These are phyloP conservation scores for Trichoderma lentiforme DNA, from an alignment of 2,329 filamentous ascomycete genomes.

Conservation along the genomic window DNA sequence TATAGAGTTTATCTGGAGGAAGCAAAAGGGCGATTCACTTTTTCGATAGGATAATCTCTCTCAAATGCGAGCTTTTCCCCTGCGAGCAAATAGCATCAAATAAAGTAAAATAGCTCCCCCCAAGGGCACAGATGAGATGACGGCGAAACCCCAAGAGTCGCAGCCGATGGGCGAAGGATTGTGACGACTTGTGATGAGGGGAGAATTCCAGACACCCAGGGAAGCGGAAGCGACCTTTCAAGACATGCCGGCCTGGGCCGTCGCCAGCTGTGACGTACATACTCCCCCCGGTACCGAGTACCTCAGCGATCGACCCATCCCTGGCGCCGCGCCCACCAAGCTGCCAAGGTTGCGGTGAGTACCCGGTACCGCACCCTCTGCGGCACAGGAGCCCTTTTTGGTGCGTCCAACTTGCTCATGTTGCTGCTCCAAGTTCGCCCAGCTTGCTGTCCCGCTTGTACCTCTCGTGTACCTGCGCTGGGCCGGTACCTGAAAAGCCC, in stretches of 20 bases:
- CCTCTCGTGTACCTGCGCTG: not conserved
- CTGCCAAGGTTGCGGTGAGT: not conserved
- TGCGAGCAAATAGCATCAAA: not conserved
- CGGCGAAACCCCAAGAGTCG: conserved; percentile 9
- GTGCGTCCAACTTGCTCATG: not conserved
- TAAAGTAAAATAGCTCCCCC: not conserved
- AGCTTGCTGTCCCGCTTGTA: not conserved
- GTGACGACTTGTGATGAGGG: conserved; percentile 18
- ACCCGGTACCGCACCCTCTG: not conserved
- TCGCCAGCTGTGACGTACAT: not conserved
- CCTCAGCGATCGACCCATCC: not conserved
- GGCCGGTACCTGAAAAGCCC: conserved; percentile 1
- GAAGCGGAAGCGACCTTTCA: conserved; percentile 8
- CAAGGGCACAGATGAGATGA: not conserved
- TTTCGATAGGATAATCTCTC: not conserved
- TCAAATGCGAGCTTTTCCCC: not conserved
- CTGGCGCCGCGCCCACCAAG: not conserved
- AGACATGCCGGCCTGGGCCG: not conserved
- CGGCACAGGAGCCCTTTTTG: not conserved
- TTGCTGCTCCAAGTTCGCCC: not conserved
- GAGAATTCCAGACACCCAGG: not conserved
- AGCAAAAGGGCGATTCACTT: not conserved
- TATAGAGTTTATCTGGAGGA: not conserved
- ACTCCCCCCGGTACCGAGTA: not conserved
- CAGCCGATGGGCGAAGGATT: conserved; percentile 16